Evolutionary conservation across 352 stramenopile genomes (phyloP), one percentile per base, ranked within the genome.

Genomic region (Pythium biforme): DNA sequence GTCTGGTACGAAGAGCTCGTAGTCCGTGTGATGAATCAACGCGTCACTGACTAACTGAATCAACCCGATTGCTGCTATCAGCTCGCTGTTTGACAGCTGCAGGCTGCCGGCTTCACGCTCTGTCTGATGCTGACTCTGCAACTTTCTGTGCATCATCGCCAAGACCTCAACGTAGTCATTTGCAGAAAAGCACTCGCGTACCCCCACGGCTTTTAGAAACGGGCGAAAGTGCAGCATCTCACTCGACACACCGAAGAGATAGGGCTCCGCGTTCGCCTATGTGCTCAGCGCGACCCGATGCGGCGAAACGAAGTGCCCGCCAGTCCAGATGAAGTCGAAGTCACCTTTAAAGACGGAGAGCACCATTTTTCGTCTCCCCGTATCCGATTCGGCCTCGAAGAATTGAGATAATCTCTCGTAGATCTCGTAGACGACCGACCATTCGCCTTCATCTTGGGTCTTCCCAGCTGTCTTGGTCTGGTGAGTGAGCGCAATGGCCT

Each of bases 41-140:
- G 66, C 73, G 50, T 91, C 82, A 59, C 81, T 89, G 53, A 92
- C 75, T 17, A 85, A 61, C 59, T 92, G 83, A 20, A 88, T 69
- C 41, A 92, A 72, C 12, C 79, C 79, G 56, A 92, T 88, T 2
- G 73, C 76, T 37, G 72, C 75, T 17, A 70, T 62, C 37, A 90
- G 40, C 48, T 85, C 78, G 26, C 88, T 76, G 14, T 87, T 68
- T 33, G 74, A 60, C 26, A 68, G 23, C 9, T 45, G 45, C 17
- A 1, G 48, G 48, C 5, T 47, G 40, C 17, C 23, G 10, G 2
- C 27, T 3, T 26, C 22, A 14, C 47, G 67, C 61, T 17, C 57
- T 62, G 59, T 51, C 48, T 46, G 39, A 54, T 19, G 63, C 23
- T 49, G 41, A 37, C 23, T 33, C 41, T 72, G 54, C 25, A 59